A percentile compares a stretch with the other conserved stretches of the same genome.
These are phyloP conservation scores for Ceratobasidium sp. DNA, from an alignment of 1,284 basidiomycete genomes.

Conservation along the genomic window DNA sequence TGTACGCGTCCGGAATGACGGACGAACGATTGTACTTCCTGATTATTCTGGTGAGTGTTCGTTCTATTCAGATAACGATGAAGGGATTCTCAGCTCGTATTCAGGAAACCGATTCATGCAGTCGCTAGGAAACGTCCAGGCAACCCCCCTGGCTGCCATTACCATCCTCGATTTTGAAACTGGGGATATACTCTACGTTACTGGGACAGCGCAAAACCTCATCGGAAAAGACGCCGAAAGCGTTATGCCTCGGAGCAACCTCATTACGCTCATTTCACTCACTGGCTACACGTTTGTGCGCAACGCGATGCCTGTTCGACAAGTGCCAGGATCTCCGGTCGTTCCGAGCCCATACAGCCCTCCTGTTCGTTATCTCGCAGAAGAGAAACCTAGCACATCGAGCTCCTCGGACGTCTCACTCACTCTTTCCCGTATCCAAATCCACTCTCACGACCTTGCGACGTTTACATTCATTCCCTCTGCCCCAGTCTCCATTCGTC, in stretches of 20 bases:
- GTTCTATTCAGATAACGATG: not conserved
- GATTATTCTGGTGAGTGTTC: slow-evolving; percentile 69
- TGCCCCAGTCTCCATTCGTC: slow-evolving; percentile 59
- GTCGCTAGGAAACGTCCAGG: slow-evolving; percentile 75
- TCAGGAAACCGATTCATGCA: slow-evolving; percentile 72
- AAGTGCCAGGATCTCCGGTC: slow-evolving; percentile 58
- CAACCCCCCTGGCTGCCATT: slow-evolving; percentile 68
- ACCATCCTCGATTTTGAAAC: slow-evolving; percentile 69
- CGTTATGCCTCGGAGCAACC: slow-evolving; percentile 70
- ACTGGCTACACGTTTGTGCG: slow-evolving; percentile 70
- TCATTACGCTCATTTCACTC: slow-evolving; percentile 65
- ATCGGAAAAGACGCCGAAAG: slow-evolving; percentile 64
- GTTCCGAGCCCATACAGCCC: slow-evolving; percentile 71
- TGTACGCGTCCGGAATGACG: slow-evolving; percentile 69
- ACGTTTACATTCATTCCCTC: slow-evolving; percentile 67
- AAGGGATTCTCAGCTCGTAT: slow-evolving; percentile 13
- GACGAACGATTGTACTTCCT: slow-evolving; percentile 70
- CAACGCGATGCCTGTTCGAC: slow-evolving; percentile 70
- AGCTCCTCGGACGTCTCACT: slow-evolving; percentile 48
- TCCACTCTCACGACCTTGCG: slow-evolving; percentile 67
- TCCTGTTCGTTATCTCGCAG: slow-evolving; percentile 67
- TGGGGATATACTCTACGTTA: slow-evolving; percentile 73
- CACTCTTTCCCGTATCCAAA: slow-evolving; percentile 59
- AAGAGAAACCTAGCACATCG: slow-evolving; percentile 58
- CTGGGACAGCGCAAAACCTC: slow-evolving; percentile 68